phyloP scores from a whole-genome alignment of 768 basidiomycete species.

The Boletus reticulatus region DNA sequence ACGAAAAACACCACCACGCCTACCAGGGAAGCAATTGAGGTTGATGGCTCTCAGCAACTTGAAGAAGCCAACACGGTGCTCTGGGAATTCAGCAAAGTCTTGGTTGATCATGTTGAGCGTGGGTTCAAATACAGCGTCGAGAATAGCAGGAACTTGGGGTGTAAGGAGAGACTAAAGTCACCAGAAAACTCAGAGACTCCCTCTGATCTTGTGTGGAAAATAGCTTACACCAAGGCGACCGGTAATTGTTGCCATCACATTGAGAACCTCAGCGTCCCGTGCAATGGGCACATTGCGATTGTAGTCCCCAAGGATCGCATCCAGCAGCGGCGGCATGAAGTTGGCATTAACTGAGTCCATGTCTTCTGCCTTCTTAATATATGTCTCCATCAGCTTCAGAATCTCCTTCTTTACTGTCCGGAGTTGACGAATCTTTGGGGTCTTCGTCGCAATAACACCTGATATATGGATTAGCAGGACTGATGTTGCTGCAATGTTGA shows the following conservation, averaged over 20 bases:
- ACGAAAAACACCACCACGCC: conserved; percentile 15
- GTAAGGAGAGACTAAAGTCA: conserved; percentile 69
- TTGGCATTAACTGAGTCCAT: conserved; percentile 88
- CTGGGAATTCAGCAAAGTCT: conserved; percentile 98
- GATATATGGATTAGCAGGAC: conserved; percentile 7
- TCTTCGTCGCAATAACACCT: conserved; percentile 93
- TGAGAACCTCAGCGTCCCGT: conserved; percentile 94
- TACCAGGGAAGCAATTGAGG: conserved; percentile 92
- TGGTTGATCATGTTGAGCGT: conserved; percentile 99
- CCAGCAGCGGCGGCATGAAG: conserved; percentile 92
- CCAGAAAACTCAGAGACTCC: conserved; percentile 5
- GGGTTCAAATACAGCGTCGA: conserved; percentile 96
- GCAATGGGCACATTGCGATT: conserved; percentile 90
- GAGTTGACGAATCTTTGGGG: conserved; percentile 90
- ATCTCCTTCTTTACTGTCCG: conserved; percentile 99
- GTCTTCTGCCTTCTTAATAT: conserved; percentile 96
- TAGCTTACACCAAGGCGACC: conserved; percentile 77
- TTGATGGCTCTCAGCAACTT: conserved; percentile 92
- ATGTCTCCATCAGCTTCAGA: conserved; percentile 94
- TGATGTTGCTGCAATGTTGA: background rate
- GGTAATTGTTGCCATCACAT: conserved; percentile 96
- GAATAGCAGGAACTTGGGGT: conserved; percentile 90
- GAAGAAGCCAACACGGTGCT: conserved; percentile 97
- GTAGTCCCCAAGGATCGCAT: conserved; percentile 98
- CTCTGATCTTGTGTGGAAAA: background rate